Conservation (phyloP, 2,329 filamentous ascomycete genomes). For the Remersonia thermophila region DNA sequence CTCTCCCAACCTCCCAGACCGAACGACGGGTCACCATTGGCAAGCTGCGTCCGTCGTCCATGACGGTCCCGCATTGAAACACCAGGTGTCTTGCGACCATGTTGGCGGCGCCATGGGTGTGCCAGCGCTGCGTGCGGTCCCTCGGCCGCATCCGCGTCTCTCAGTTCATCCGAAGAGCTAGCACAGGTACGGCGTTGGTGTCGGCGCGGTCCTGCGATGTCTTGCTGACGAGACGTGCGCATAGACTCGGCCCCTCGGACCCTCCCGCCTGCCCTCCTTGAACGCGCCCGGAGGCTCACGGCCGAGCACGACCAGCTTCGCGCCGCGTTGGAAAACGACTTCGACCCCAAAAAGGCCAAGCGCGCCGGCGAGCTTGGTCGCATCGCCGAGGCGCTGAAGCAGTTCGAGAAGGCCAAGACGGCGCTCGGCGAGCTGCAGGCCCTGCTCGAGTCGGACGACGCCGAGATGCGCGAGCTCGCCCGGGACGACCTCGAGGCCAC, state of each 20-base stretch:
- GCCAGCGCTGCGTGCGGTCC: slow-evolving; percentile 35
- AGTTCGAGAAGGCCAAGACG: slow-evolving; percentile 43
- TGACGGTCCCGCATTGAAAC: background rate
- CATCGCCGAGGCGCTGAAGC: slow-evolving; percentile 43
- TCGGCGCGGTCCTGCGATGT: too few relatives aligned
- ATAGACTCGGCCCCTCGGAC: too few relatives aligned
- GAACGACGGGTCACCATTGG: too few relatives aligned
- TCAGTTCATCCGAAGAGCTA: slow-evolving; percentile 30
- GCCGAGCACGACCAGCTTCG: slow-evolving; percentile 46
- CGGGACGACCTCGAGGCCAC: slow-evolving; percentile 69
- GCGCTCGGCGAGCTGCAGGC: slow-evolving; percentile 41
- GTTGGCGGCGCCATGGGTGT: slow-evolving; percentile 38
- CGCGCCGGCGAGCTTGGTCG: slow-evolving; percentile 48
- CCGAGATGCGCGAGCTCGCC: slow-evolving; percentile 66
- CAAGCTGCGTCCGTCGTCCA: too few relatives aligned
- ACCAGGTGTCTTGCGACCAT: slow-evolving; percentile 17
- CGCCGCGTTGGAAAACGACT: slow-evolving; percentile 36
- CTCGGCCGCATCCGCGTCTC: slow-evolving; percentile 16
- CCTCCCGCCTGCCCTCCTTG: slow-evolving; percentile 44
- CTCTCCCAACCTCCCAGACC: too few relatives aligned
- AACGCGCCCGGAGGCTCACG: slow-evolving; percentile 45
- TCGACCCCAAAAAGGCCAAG: slow-evolving; percentile 45
- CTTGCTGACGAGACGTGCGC: too few relatives aligned
- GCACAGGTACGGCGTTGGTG: slow-evolving; percentile 27
- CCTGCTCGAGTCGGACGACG: slow-evolving; percentile 40